Evolutionary conservation across 2,329 filamentous ascomycete genomes (phyloP).

Genomic region (Apiospora marii): DNA sequence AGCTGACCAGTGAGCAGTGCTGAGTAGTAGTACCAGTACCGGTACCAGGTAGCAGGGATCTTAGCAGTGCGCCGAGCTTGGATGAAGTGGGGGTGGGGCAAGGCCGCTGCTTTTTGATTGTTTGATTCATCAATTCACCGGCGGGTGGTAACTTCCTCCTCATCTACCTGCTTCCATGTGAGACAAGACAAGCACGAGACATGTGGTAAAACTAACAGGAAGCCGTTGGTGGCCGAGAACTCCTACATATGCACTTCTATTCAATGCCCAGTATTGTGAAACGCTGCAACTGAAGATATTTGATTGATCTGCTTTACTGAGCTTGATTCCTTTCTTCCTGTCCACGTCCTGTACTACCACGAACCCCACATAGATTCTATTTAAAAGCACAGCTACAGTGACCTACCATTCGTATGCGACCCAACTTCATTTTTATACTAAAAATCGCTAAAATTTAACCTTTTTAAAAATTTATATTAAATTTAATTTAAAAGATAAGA

Average conservation of each 20-base stretch:
- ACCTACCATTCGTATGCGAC: too few species aligned
- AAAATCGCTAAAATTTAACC: too few species aligned
- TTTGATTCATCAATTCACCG: background rate
- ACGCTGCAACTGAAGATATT: too few species aligned
- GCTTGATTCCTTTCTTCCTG: background rate
- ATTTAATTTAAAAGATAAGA: too few species aligned
- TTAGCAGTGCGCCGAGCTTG: background rate
- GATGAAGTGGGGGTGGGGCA: background rate
- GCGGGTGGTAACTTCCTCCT: background rate
- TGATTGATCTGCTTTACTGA: background rate
- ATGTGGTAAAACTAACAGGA: background rate
- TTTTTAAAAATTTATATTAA: too few species aligned
- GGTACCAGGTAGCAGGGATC: background rate
- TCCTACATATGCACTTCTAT: too few species aligned
- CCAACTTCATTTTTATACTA: too few species aligned
- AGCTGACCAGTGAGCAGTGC: background rate
- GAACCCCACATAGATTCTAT: slow-evolving; percentile 12
- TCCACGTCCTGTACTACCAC: background rate
- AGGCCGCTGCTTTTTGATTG: background rate
- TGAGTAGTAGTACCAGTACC: too few species aligned
- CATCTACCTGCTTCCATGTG: background rate
- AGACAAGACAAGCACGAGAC: background rate
- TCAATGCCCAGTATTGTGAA: too few species aligned
- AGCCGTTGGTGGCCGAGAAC: background rate
- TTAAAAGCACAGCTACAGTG: background rate